Conservation (phyloP, 2,329 filamentous ascomycete genomes). For the Ramularia collo-cygni region DNA sequence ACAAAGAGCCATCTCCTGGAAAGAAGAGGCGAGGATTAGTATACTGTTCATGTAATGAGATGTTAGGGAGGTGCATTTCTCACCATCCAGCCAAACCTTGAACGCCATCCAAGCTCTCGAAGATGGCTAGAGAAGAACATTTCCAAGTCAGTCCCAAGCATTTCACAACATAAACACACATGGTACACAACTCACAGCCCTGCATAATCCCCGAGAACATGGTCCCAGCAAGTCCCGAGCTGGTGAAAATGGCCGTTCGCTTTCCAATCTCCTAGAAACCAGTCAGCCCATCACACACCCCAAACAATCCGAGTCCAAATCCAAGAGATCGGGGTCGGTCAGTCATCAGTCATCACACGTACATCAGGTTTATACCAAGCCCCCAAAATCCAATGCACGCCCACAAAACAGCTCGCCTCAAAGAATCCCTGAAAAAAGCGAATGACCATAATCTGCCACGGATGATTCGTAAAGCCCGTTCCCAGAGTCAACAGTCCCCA, state of each 20-base stretch:
- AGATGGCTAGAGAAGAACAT: constrained; percentile 27
- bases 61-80: neutral
- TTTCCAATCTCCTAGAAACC: constrained; percentile 43
- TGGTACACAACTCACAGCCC: constrained; percentile 36
- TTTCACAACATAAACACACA: no score
- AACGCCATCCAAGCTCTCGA: constrained; percentile 40
- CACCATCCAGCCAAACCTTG: constrained; percentile 46
- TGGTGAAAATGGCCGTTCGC: constrained; percentile 54
- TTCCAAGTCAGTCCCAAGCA: no score
- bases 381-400: constrained; percentile 23
- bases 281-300: no score
- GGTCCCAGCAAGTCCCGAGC: constrained; percentile 52
- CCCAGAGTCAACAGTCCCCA: constrained; percentile 54
- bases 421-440: constrained; percentile 40
- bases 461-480: constrained; percentile 47
- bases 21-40: neutral
- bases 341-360: no score
- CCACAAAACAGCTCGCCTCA: constrained; percentile 24
- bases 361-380: constrained; percentile 21
- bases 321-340: no score
- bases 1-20: constrained; percentile 51
- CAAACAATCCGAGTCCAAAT: no score
- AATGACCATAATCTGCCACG: constrained; percentile 53
- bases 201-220: constrained; percentile 60
- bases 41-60: neutral